These are phyloP conservation scores for Aspergillus aculeatinus DNA, from an alignment of 2,329 filamentous ascomycete species.

Conservation along the genomic window DNA sequence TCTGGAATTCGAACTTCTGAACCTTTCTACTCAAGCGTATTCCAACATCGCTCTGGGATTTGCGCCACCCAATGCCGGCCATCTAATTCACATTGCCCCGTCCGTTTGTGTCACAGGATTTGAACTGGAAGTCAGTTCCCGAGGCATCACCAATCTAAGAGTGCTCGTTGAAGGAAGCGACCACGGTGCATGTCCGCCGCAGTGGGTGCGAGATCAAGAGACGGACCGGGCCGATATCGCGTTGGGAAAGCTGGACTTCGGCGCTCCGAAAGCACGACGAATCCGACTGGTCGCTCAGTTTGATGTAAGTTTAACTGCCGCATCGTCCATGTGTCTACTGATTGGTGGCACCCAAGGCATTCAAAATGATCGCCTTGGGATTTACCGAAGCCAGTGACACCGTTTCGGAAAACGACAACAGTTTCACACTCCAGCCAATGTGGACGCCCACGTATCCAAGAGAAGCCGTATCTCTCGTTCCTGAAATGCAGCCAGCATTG, in stretches of 20 bases:
- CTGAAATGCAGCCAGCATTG: not conserved
- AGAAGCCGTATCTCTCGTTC: not conserved
- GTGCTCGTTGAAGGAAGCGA: not conserved
- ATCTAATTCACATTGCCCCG: not conserved
- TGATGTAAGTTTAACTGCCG: not conserved
- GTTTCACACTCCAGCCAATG: not conserved
- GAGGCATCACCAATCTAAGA: not conserved
- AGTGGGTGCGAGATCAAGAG: not conserved
- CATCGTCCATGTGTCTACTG: not conserved
- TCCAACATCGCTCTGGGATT: not conserved
- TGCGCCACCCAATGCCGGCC: not conserved
- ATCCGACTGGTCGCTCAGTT: not conserved
- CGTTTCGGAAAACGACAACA: not conserved
- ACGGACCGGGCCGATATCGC: not conserved
- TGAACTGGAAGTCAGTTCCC: not conserved
- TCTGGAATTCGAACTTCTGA: no score
- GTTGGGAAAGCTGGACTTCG: not conserved
- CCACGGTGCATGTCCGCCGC: not conserved
- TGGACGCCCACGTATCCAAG: constrained; percentile 6
- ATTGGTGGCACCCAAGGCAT: not conserved
- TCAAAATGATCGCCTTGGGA: constrained; percentile 6
- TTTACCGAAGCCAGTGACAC: not conserved
- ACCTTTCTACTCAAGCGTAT: no score
- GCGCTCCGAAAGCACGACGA: not conserved
- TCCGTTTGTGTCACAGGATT: not conserved